Conservation (phyloP, 1,284 basidiomycete genomes). For the Peniophora sp. region DNA sequence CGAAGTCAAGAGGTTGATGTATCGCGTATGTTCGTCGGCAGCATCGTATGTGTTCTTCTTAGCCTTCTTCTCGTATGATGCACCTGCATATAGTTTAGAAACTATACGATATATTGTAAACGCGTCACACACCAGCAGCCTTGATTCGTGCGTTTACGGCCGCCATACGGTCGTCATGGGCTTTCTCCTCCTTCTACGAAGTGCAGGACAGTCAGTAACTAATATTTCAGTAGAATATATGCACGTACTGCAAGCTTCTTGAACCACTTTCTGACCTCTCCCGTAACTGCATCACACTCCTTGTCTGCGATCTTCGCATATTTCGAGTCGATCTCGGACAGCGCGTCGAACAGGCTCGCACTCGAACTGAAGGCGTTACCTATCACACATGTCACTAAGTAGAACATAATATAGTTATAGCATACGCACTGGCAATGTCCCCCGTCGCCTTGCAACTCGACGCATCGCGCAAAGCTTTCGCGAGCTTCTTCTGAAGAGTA, state of each 20-base stretch:
- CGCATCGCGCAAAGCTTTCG: slow-evolving; percentile 59
- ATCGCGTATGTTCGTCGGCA: slow-evolving; percentile 66
- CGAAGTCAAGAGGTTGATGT: slow-evolving; percentile 64
- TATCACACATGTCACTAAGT: slow-evolving; percentile 17
- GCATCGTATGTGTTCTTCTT: slow-evolving; percentile 66
- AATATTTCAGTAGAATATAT: background rate
- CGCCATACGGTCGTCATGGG: slow-evolving; percentile 64
- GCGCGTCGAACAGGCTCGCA: slow-evolving; percentile 57
- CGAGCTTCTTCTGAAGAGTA: slow-evolving; percentile 63
- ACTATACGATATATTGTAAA: background rate
- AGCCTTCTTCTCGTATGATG: slow-evolving; percentile 67
- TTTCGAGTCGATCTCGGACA: slow-evolving; percentile 63
- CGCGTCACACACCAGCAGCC: slow-evolving; percentile 49
- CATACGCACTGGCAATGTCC: slow-evolving; percentile 50
- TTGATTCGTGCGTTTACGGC: slow-evolving; percentile 68
- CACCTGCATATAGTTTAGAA: slow-evolving; percentile 31
- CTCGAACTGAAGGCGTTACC: slow-evolving; percentile 58
- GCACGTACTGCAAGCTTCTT: slow-evolving; percentile 63
- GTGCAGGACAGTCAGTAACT: background rate
- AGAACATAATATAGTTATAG: background rate
- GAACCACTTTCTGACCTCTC: slow-evolving; percentile 76
- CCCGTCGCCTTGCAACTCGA: slow-evolving; percentile 51
- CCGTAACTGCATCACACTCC: slow-evolving; percentile 57
- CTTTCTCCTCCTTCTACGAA: slow-evolving; percentile 67
- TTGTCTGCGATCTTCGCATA: slow-evolving; percentile 68